These are phyloP conservation scores for Claviceps pusilla DNA, from an alignment of 2,329 filamentous ascomycete species.

Conservation along the genomic window DNA sequence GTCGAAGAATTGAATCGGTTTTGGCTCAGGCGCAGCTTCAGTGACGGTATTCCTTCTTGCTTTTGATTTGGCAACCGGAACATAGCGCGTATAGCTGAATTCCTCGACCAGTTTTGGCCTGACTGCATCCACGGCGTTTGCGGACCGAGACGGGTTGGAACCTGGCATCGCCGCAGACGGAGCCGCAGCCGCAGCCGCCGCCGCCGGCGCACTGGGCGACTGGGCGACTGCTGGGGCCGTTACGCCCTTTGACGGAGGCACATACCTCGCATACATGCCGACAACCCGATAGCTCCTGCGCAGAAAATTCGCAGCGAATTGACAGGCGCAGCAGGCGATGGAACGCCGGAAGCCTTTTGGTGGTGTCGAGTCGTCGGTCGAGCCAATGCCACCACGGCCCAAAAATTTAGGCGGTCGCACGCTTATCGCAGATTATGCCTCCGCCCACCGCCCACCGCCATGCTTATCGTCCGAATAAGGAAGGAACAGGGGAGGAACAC, in stretches of 20 bases:
- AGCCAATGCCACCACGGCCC: constrained; percentile 3
- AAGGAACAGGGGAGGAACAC: too few species aligned
- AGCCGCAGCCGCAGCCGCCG: not conserved
- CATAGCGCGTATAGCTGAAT: constrained; percentile 26
- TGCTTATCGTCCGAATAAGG: constrained; percentile 12
- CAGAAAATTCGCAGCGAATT: too few species aligned
- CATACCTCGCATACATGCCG: constrained; percentile 29
- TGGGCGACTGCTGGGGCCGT: constrained; percentile 3
- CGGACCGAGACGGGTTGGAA: constrained; percentile 1
- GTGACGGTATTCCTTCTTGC: constrained; percentile 1
- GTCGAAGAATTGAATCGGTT: constrained; percentile 14
- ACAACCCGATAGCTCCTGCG: not conserved
- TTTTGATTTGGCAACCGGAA: constrained; percentile 17
- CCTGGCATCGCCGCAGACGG: not conserved
- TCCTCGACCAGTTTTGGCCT: constrained; percentile 8
- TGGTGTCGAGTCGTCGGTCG: not conserved
- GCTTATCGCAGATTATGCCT: constrained; percentile 25
- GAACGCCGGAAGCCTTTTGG: not conserved
- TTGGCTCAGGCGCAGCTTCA: constrained; percentile 1
- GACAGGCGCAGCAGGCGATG: not conserved
- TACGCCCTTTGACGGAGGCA: constrained; percentile 20
- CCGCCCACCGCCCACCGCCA: constrained; percentile 16
- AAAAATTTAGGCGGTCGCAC: constrained; percentile 20
- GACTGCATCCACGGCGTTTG: not conserved
- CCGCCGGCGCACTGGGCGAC: constrained; percentile 1